Base-by-base conservation (phyloP, 441 rosid genomes). In the Lagerstroemia fauriei region DNA sequence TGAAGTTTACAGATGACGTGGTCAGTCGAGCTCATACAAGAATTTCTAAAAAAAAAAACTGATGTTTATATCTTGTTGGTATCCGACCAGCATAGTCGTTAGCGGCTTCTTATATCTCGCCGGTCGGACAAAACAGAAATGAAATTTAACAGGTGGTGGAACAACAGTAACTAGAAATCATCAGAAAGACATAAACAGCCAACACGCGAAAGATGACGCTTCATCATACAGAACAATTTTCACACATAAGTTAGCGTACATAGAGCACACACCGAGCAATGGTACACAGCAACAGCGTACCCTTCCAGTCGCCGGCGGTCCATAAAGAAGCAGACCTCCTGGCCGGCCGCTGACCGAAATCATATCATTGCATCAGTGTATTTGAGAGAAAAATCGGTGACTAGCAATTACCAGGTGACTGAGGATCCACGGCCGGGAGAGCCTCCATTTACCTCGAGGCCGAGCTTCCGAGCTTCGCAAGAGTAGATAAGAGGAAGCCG, bases 271-370 rank as follows among this genome's bases (percentile, higher is more conserved):
- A 31, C 5, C 6, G 63, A n/a, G 27, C 27, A 32, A 34, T 24
- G n/a, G 46, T 59, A 6, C 53, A 34, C 8, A 41, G 31, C 8
- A 24, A 68, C 32, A 5, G 34, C 6, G 32, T 87, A 93, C 97
- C 97, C 94, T 95, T 47, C 98, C 98, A 18, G 95, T 92, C 81
- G 95, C 98, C 1, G 97, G 97, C 12, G 96, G 97, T 65, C 98
- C 97, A 51, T 92, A 94, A 6, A 94, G 85, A 82, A 95, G 95
- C 88, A 94, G 87, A 80, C 99, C 96, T 82, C 89, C 88, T 66
- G 94, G 94, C 98, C 97, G 44, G 44, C 44, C 44, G 95, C 98
- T 96, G 88, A 78, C 87, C n/a, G 57, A 10, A 82, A 81, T 83
- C 51, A 34, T 65, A 78, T 13, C 57, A 44, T 31, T 5, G 38